phyloP scores from a whole-genome alignment of 257 asterid genomes.

The Coffea eugenioides region DNA sequence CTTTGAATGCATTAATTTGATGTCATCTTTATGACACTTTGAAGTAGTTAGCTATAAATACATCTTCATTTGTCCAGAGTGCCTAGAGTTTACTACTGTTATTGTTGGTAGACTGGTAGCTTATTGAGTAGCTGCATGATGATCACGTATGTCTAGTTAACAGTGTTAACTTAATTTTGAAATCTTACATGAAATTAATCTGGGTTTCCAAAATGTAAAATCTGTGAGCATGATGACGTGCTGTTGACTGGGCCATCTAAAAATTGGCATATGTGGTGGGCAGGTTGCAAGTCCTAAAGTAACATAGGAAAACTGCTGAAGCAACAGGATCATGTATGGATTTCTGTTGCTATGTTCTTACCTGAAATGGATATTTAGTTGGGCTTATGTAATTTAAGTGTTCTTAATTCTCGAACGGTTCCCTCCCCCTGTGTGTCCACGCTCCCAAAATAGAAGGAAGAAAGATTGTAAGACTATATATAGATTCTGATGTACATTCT shows the following conservation, averaged over 20 bases:
- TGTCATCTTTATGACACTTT: neutral
- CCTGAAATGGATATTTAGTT: neutral
- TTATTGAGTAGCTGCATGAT: neutral
- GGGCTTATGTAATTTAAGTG: neutral
- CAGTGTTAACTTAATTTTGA: neutral
- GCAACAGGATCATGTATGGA: neutral
- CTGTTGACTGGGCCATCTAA: neutral
- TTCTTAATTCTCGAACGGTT: neutral
- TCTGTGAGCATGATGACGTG: neutral
- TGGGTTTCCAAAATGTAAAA: neutral
- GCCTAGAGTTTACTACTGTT: neutral
- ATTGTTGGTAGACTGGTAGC: neutral
- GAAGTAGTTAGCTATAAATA: neutral
- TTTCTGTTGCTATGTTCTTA: neutral
- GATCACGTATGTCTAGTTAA: neutral
- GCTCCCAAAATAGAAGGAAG: neutral
- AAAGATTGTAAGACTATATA: constrained; percentile 1
- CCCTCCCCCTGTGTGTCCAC: neutral
- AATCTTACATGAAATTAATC: neutral
- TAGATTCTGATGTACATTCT: constrained; percentile 21
- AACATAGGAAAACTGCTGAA: neutral
- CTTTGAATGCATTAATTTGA: constrained; percentile 4
- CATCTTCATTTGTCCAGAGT: neutral
- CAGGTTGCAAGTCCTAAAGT: neutral
- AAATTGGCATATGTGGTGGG: neutral